Percentiles rank a stretch among this genome's conserved stretches.
These are phyloP conservation scores for Candida neerlandica DNA, from an alignment of 1,139 yeast genomes.

Conservation along the genomic window DNA sequence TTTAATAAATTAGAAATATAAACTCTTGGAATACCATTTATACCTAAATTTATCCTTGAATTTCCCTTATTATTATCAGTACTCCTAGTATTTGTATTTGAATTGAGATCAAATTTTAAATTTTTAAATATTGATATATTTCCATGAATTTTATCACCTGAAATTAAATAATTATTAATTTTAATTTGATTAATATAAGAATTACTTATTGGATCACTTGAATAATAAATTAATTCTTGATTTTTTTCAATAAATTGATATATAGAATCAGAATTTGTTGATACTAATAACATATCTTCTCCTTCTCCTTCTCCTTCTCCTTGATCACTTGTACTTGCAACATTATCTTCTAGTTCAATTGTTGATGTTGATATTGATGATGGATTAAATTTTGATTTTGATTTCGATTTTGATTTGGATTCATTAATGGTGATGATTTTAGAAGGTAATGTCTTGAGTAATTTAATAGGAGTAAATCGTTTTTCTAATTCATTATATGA, in stretches of 20 bases:
- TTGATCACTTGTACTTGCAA: no score
- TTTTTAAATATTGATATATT: constrained; percentile 29
- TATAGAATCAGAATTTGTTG: constrained; percentile 46
- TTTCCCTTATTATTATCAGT: no score
- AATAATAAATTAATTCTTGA: constrained; percentile 17
- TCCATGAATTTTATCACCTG: constrained; percentile 48
- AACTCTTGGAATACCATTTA: constrained; percentile 49
- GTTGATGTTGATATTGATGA: no score
- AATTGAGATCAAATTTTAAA: constrained; percentile 10
- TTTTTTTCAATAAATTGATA: constrained; percentile 26
- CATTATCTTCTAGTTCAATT: no score
- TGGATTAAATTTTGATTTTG: no score
- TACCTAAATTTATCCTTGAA: constrained; percentile 16
- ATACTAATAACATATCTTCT: constrained; percentile 27
- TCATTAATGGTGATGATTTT: constrained; percentile 37
- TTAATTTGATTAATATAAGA: constrained; percentile 40
- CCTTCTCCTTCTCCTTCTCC: no score
- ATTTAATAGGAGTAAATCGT: constrained; percentile 34
- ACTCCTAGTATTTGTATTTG: no score
- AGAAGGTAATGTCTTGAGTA: constrained; percentile 36
- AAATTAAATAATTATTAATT: constrained; percentile 17
- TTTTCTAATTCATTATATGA: constrained; percentile 42
- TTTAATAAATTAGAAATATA: constrained; percentile 30
- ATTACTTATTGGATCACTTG: constrained; percentile 41
- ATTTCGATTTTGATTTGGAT: constrained; percentile 9